phyloP scores from a whole-genome alignment of 257 asterid genomes.

The Solanum acaule region DNA sequence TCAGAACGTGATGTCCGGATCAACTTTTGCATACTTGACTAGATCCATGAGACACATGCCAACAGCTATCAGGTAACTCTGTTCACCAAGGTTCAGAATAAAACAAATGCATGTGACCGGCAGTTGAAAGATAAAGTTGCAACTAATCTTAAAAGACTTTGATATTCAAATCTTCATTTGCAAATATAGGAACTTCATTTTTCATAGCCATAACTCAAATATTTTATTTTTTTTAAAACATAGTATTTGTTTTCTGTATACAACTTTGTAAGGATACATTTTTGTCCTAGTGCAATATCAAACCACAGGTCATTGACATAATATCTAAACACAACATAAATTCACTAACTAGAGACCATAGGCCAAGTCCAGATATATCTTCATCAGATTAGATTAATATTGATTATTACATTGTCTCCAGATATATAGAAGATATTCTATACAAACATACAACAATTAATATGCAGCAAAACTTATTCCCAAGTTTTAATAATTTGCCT shows the following conservation, averaged over 20 bases:
- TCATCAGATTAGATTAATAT: background rate
- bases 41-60: background rate
- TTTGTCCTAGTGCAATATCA: background rate
- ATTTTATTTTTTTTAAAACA: background rate
- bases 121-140: background rate
- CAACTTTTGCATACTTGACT: background rate
- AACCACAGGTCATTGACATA: background rate
- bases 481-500: background rate
- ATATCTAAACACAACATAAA: background rate
- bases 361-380: background rate
- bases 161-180: background rate
- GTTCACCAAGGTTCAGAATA: rapidly evolving
- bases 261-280: background rate
- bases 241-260: background rate
- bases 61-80: too few relatives aligned
- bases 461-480: background rate
- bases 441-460: background rate
- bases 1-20: background rate
- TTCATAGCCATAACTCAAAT: background rate
- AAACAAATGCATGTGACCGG: background rate
- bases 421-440: background rate
- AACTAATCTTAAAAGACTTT: background rate
- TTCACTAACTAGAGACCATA: background rate
- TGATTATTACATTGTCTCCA: background rate
- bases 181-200: background rate